Evolutionary conservation across 495 filamentous ascomycete genomes (phyloP).

Genomic region (Xylona heveae): DNA sequence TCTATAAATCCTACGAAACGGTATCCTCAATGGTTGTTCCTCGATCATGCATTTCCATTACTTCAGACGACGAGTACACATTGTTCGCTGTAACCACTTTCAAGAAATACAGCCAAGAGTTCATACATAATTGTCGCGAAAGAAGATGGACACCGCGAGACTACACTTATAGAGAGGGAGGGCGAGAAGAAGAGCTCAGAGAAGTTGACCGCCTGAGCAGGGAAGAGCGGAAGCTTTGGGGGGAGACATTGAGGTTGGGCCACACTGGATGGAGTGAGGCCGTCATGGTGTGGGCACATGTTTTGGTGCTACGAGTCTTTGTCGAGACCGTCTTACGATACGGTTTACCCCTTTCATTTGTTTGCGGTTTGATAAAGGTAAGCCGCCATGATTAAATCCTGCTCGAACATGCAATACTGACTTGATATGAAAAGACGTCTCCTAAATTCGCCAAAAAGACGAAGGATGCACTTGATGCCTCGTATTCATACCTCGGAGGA

Average conservation of each 20-base stretch:
- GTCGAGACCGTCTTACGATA: slow-evolving; percentile 94
- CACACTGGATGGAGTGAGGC: slow-evolving; percentile 81
- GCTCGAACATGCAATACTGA: no score
- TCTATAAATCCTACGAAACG: slow-evolving; percentile 73
- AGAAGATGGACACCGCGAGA: slow-evolving; percentile 86
- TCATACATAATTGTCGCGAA: slow-evolving; percentile 73
- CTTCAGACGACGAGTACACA: slow-evolving; percentile 68
- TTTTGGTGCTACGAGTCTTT: slow-evolving; percentile 77
- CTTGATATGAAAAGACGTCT: no score
- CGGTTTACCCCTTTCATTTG: slow-evolving; percentile 72
- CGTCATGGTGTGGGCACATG: slow-evolving; percentile 88
- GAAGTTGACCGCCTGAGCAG: slow-evolving; percentile 60
- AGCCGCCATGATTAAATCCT: slow-evolving; percentile 3
- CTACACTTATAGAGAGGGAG: slow-evolving; percentile 79
- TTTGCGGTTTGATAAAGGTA: slow-evolving; percentile 69
- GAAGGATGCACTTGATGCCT: slow-evolving; percentile 56
- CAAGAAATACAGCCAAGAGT: slow-evolving; percentile 71
- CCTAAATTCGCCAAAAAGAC: slow-evolving; percentile 63
- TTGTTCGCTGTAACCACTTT: slow-evolving; percentile 81
- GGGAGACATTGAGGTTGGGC: slow-evolving; percentile 69
- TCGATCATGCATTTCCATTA: slow-evolving; percentile 55
- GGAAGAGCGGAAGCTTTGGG: slow-evolving; percentile 74
- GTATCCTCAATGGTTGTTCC: slow-evolving; percentile 73
- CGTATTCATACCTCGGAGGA: slow-evolving; percentile 82
- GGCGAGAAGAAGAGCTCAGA: slow-evolving; percentile 63